Base-by-base conservation (phyloP, 2,329 filamentous ascomycete genomes). In the Epichloe hybrida region DNA sequence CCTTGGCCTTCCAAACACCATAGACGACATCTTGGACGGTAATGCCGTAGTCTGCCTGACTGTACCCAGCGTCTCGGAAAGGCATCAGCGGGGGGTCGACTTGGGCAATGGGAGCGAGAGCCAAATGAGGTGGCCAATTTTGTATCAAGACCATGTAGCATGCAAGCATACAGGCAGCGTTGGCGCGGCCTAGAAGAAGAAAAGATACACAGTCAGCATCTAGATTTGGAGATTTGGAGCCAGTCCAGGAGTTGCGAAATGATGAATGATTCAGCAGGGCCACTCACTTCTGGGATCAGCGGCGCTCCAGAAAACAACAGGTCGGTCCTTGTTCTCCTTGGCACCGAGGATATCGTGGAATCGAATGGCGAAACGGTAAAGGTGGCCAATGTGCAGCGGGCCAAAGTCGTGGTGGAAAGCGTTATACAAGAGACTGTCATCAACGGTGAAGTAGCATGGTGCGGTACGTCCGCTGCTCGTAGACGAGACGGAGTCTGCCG, bases 131-230 rank as follows among this genome's bases (percentile, higher is more conserved):
- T 45, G 93, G 88, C 93, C 93, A 98, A 41, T 87, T 88, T 71
- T 98, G 93, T 60, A 98, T 95, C 57, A 98, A 72, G 42, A 98
- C 90, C 90, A 98, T 97, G 72, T 98, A 98, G 72, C 89, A 95
- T 50, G 93, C 91, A 44, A 98, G 80, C 62, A 98, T 79, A 66
- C 90, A 96, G 31, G 93, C 89, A 46, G 93, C 89, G 69, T 98
- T 98, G 57, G 87, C 87, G 64, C 93, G 84, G 66, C 85, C 86
- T 90, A 41, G 41, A 40, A 40, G 17, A 23, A 7, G n/a, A n/a
- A 17, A 9, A 39, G n/a, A 20, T 4, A 8, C 3, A 7, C 35
- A 31, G 50, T 49, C 31, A 52, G 42, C 20, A 17, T 5, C 45
- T 9, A 31, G 23, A n/a, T n/a, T n/a, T n/a, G n/a, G 1, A 17